Evolutionary conservation across 495 filamentous ascomycete genomes (phyloP).

Genomic region (Venustampulla echinocandica): DNA sequence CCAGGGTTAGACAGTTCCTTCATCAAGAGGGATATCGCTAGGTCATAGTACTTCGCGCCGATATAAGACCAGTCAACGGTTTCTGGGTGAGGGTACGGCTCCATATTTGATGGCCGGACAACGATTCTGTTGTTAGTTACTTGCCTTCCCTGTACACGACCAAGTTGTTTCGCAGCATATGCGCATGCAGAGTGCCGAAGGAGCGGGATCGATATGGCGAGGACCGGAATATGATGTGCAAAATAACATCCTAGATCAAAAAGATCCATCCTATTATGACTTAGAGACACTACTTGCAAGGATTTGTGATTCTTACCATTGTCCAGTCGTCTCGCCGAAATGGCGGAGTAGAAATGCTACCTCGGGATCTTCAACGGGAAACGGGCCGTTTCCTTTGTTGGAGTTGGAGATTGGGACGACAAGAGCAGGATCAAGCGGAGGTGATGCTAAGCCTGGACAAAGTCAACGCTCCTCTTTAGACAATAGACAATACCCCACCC

Average conservation of each 20-base stretch:
- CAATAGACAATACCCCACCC: neutral
- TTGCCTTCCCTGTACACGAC: constrained; percentile 43
- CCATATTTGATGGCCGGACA: constrained; percentile 42
- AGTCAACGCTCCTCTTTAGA: neutral
- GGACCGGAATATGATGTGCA: constrained; percentile 48
- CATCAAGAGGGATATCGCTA: constrained; percentile 52
- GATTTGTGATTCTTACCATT: constrained; percentile 36
- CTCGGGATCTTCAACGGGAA: constrained; percentile 45
- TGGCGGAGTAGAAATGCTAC: constrained; percentile 52
- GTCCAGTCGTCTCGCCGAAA: constrained; percentile 51
- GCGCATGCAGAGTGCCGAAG: constrained; percentile 53
- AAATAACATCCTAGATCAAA: constrained; percentile 55
- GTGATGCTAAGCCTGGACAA: constrained; percentile 5
- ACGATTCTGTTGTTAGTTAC: constrained; percentile 40
- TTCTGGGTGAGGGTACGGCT: constrained; percentile 36
- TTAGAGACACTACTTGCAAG: constrained; percentile 4
- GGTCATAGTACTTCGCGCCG: constrained; percentile 55
- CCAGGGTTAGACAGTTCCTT: constrained; percentile 39
- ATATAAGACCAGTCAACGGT: constrained; percentile 46
- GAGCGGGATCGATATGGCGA: constrained; percentile 46
- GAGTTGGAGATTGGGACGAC: neutral
- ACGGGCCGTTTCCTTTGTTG: constrained; percentile 3
- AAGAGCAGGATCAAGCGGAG: constrained; percentile 14
- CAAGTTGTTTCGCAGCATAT: constrained; percentile 54
- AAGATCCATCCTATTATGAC: constrained; percentile 51